Evolutionary conservation across 805 yeast species (phyloP).

Genomic region (Candida tibetensis): DNA sequence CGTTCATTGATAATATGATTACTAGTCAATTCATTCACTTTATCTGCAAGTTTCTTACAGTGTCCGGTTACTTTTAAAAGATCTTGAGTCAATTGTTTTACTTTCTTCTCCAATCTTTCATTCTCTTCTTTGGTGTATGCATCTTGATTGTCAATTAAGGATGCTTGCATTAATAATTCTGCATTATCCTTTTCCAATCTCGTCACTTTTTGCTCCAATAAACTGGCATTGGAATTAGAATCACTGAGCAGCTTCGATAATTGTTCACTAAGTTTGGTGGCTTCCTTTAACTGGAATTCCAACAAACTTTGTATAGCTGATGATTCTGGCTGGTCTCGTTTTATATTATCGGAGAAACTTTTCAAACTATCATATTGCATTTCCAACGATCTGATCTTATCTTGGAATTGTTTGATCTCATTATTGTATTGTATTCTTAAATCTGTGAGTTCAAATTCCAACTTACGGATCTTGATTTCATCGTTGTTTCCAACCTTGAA

Average conservation of each 20-base stretch:
- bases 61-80: slow-evolving; percentile 26
- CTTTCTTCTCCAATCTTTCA: slow-evolving; percentile 24
- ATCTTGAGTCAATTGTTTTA: slow-evolving; percentile 28
- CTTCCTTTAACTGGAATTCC: slow-evolving; percentile 35
- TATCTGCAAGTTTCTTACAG: slow-evolving; percentile 29
- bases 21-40: slow-evolving; percentile 19
- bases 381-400: slow-evolving; percentile 22
- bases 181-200: slow-evolving; percentile 22
- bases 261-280: slow-evolving; percentile 25
- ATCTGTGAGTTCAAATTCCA: slow-evolving; percentile 38
- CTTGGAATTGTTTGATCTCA: slow-evolving; percentile 33
- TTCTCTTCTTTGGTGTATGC: slow-evolving; percentile 21
- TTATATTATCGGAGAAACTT: not conserved
- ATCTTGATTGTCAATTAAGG: slow-evolving; percentile 4
- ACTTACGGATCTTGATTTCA: slow-evolving; percentile 36
- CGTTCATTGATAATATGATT: slow-evolving; percentile 7
- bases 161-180: slow-evolving; percentile 20
- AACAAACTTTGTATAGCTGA: slow-evolving; percentile 23
- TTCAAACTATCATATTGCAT: slow-evolving; percentile 5
- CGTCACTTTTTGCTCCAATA: slow-evolving; percentile 15
- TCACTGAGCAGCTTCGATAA: slow-evolving; percentile 16
- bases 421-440: slow-evolving; percentile 30
- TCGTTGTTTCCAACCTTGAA: slow-evolving; percentile 33
- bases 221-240: slow-evolving; percentile 19
- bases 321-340: slow-evolving; percentile 4